These are phyloP conservation scores for Phytophthora cajani DNA, from an alignment of 352 stramenopile genomes.

Conservation along the genomic window DNA sequence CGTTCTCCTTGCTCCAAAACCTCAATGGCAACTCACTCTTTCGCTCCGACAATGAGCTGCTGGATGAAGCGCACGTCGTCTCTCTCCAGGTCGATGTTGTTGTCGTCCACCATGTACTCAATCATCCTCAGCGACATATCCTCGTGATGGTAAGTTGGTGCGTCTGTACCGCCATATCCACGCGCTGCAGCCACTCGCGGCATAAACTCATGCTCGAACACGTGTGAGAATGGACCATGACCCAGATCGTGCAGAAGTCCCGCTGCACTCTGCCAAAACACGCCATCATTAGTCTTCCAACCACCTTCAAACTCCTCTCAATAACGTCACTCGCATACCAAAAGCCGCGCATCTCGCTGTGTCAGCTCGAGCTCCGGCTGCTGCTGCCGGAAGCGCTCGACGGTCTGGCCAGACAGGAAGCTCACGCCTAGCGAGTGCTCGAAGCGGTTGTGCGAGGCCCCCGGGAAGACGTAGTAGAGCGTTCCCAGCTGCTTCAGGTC, in stretches of 20 bases:
- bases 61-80: slow-evolving; percentile 81
- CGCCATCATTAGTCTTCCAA: neutral
- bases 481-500: slow-evolving; percentile 95
- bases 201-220: slow-evolving; percentile 95
- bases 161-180: slow-evolving; percentile 32
- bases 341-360: slow-evolving; percentile 74
- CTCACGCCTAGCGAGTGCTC: slow-evolving; percentile 96
- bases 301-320: neutral
- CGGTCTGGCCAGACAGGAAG: slow-evolving; percentile 91
- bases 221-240: slow-evolving; percentile 96
- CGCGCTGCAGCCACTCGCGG: slow-evolving; percentile 46
- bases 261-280: slow-evolving; percentile 59
- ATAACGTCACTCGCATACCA: slow-evolving; percentile 40
- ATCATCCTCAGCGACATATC: slow-evolving; percentile 85
- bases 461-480: slow-evolving; percentile 88
- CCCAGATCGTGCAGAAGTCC: slow-evolving; percentile 89
- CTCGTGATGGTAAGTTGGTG: slow-evolving; percentile 74
- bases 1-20: neutral
- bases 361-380: slow-evolving; percentile 93
- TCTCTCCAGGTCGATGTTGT: slow-evolving; percentile 78
- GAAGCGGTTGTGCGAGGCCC: slow-evolving; percentile 94
- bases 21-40: slow-evolving; percentile 46
- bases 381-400: slow-evolving; percentile 79
- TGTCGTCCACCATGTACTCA: slow-evolving; percentile 82
- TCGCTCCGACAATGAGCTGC: slow-evolving; percentile 82